These are phyloP conservation scores for Phaeosphaeria sp. DNA, from an alignment of 2,329 filamentous ascomycete species.

Conservation along the genomic window DNA sequence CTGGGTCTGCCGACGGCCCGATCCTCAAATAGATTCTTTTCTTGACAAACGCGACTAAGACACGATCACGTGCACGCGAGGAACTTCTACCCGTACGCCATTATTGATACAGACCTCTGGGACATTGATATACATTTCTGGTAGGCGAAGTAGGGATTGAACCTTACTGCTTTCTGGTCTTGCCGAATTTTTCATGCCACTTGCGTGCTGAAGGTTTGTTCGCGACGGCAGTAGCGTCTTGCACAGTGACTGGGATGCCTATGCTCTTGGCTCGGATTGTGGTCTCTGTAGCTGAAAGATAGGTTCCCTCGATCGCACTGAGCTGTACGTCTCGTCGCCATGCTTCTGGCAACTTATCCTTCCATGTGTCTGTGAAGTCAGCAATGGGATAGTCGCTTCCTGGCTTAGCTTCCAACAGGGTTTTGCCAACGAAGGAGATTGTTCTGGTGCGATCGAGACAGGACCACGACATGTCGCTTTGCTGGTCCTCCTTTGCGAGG, in stretches of 20 bases:
- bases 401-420: slow-evolving; percentile 36
- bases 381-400: slow-evolving; percentile 36
- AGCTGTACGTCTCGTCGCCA: slow-evolving; percentile 46
- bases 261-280: slow-evolving; percentile 38
- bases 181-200: slow-evolving; percentile 50
- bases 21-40: background rate
- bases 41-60: slow-evolving; percentile 6
- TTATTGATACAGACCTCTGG: no score
- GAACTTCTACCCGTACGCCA: background rate
- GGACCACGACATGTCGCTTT: slow-evolving; percentile 38
- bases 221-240: slow-evolving; percentile 10
- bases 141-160: background rate
- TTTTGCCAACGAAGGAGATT: slow-evolving; percentile 40
- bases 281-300: slow-evolving; percentile 39
- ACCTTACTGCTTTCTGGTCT: slow-evolving; percentile 38
- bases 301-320: slow-evolving; percentile 38
- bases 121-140: background rate
- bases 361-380: slow-evolving; percentile 47
- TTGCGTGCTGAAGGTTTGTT: slow-evolving; percentile 42
- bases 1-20: slow-evolving; percentile 14
- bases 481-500: slow-evolving; percentile 37
- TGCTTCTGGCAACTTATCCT: slow-evolving; percentile 45
- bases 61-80: slow-evolving; percentile 15
- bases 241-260: background rate
- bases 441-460: slow-evolving; percentile 42